Percentiles rank a stretch among this genome's conserved stretches.
Conservation (phyloP, 768 basidiomycete species). For the Leucosporidium scottii region DNA sequence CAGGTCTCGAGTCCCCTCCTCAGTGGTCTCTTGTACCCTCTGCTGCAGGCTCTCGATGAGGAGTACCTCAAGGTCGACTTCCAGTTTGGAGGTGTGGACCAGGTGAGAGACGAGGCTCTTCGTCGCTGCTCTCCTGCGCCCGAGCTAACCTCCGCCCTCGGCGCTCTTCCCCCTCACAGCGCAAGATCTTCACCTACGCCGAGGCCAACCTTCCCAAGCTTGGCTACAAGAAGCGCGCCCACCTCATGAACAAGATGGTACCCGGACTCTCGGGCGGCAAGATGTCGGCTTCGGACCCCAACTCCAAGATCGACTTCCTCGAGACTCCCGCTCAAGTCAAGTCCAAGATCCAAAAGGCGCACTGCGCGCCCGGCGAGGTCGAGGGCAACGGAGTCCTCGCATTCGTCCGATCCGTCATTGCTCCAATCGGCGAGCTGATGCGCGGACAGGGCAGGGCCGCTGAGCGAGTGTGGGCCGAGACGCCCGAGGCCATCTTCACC, state of each 20-base stretch:
- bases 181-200: slow-evolving; percentile 98
- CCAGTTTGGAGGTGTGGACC: slow-evolving; percentile 96
- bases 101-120: slow-evolving; percentile 49
- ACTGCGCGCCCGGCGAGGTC: slow-evolving; percentile 87
- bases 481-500: slow-evolving; percentile 74
- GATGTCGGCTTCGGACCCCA: slow-evolving; percentile 96
- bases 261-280: slow-evolving; percentile 55
- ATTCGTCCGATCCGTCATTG: slow-evolving; percentile 45
- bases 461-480: slow-evolving; percentile 39
- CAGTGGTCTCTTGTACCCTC: slow-evolving; percentile 89
- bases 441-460: slow-evolving; percentile 15
- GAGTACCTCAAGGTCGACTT: slow-evolving; percentile 93
- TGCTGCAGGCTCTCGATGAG: slow-evolving; percentile 92
- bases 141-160: neutral
- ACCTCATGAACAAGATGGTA: slow-evolving; percentile 98
- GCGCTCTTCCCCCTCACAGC: slow-evolving; percentile 47
- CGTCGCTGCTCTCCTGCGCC: neutral
- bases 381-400: slow-evolving; percentile 63
- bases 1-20: slow-evolving; percentile 69
- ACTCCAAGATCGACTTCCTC: slow-evolving; percentile 96
- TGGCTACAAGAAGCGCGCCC: slow-evolving; percentile 88
- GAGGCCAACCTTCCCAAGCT: slow-evolving; percentile 89
- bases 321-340: slow-evolving; percentile 74
- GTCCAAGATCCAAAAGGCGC: slow-evolving; percentile 83
- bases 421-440: slow-evolving; percentile 44